phyloP scores from a whole-genome alignment of 345 rosid species.

The Boechera divaricarpa region DNA sequence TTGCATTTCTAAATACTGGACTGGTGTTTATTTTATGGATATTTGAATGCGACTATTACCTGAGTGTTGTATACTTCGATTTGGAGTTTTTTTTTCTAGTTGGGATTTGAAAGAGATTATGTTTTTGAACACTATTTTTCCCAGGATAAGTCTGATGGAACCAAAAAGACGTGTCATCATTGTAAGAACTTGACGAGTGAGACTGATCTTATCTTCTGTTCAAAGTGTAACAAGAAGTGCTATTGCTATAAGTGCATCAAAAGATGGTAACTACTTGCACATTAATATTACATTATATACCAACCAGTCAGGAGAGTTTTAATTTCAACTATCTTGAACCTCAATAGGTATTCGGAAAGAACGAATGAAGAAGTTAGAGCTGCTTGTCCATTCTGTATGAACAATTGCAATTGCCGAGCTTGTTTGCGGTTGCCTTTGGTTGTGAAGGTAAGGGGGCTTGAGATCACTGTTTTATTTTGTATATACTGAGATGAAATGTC shows the following conservation, averaged over 20 bases:
- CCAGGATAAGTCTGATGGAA: conserved; percentile 33
- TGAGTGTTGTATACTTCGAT: not conserved
- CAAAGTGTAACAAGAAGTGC: conserved; percentile 22
- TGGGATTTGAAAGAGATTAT: not conserved
- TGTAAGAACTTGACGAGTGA: conserved; percentile 32
- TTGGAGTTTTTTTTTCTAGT: not conserved
- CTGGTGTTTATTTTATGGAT: too few relatives aligned
- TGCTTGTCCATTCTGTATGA: conserved; percentile 38
- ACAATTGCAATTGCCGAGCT: conserved; percentile 42
- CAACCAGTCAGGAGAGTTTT: not conserved
- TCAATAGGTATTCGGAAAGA: conserved; percentile 41
- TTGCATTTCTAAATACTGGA: too few relatives aligned
- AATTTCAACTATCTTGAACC: not conserved
- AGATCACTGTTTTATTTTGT: not conserved
- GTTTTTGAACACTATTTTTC: not conserved
- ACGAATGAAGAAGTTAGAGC: conserved; percentile 27
- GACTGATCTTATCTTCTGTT: conserved; percentile 37
- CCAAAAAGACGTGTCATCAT: conserved; percentile 36
- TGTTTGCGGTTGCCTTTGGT: conserved; percentile 40
- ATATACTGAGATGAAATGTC: conserved; percentile 15
- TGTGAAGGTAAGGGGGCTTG: conserved; percentile 36
- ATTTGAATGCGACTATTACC: not conserved
- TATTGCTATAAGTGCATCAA: conserved; percentile 39
- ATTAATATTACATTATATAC: too few relatives aligned
- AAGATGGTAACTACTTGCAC: conserved; percentile 33